Conservation (phyloP, 495 filamentous ascomycete genomes). For the Sabuloglossum arenarium region DNA sequence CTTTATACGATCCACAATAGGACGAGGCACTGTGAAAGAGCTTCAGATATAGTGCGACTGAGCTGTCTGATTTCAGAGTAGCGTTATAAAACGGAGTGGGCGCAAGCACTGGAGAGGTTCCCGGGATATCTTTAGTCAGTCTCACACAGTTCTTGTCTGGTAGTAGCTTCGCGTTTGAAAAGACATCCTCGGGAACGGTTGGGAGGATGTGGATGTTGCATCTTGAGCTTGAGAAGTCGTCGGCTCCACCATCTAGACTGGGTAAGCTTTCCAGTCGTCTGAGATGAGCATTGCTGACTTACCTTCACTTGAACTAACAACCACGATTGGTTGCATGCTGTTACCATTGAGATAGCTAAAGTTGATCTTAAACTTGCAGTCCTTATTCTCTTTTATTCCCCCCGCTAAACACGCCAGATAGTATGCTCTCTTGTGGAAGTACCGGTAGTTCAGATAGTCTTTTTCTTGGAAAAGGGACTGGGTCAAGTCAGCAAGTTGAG, state of each 20-base stretch:
- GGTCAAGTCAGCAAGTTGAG: not conserved
- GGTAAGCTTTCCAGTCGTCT: not conserved
- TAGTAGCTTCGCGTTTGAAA: constrained; percentile 43
- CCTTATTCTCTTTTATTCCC: constrained; percentile 35
- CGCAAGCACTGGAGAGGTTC: constrained; percentile 9
- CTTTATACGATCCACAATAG: constrained; percentile 48
- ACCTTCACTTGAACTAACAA: constrained; percentile 24
- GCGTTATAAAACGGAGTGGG: constrained; percentile 82
- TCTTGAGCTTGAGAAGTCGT: constrained; percentile 17
- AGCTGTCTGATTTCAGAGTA: constrained; percentile 56
- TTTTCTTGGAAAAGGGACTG: constrained; percentile 65
- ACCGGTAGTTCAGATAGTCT: constrained; percentile 81
- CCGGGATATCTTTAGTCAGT: constrained; percentile 19
- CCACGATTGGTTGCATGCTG: constrained; percentile 48
- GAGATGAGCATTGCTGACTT: not conserved
- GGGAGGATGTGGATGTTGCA: constrained; percentile 62
- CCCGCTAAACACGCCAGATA: constrained; percentile 66
- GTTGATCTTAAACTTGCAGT: constrained; percentile 29
- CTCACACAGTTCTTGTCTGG: constrained; percentile 54
- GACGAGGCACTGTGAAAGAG: constrained; percentile 41
- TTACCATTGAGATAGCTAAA: constrained; percentile 62
- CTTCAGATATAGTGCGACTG: constrained; percentile 50
- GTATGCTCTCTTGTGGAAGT: constrained; percentile 87
- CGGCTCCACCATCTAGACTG: not conserved
- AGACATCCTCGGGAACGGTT: constrained; percentile 40